Base-by-base conservation (phyloP, 2,329 filamentous ascomycete genomes). In the Paraphaeosphaeria sporulosa region DNA sequence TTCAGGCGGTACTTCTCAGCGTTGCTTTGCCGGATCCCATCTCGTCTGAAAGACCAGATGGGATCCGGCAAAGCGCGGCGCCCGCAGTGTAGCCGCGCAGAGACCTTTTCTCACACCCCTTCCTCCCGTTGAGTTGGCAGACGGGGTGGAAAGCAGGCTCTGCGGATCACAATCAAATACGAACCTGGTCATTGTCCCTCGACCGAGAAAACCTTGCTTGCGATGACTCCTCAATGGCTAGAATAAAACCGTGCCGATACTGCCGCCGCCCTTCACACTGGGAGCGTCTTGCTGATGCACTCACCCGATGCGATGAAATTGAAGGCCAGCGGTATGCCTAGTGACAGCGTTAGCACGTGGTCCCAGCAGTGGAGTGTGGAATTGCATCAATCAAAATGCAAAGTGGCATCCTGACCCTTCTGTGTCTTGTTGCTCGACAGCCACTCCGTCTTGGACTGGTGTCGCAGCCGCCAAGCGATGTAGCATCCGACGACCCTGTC, bases 1-100 rank as follows among this genome's bases (percentile, higher is more conserved):
- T 94, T 89, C 82, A 90, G 84, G 94, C 92, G 91, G 92, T 95
- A 88, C 90, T 90, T 94, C 92, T 95, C 92, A 94, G 92, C 92
- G 87, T 93, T 86, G 82, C 87, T 71, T 69, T 61, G 19, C 27
- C 36, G 52, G 60, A 58, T 48, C 50, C 25, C 55, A 50, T 47
- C 48, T 55, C 25, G 25, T 27, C 25, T 27, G 25, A 27, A 60
- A 58, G 10, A 32, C 30, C 3, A 27, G 3, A 27, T 6, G 6
- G 13, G 36, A 44, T 40, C 38, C 38, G 19, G 17, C 54, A 64
- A 55, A 63, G 89, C 81, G 92, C 84, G 71, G 91, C 91, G 89
- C 91, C 91, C 91, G 91, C 92, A 93, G 91, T 93, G 90, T 93
- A 84, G 82, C 83, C 82, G 80, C 80, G 75, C 80, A 79, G 72